A percentile compares a stretch with the other conserved stretches of the same genome.
Evolutionary conservation across 164 flowering plant genomes (phyloP).

Genomic region (Pachysandra terminalis): DNA sequence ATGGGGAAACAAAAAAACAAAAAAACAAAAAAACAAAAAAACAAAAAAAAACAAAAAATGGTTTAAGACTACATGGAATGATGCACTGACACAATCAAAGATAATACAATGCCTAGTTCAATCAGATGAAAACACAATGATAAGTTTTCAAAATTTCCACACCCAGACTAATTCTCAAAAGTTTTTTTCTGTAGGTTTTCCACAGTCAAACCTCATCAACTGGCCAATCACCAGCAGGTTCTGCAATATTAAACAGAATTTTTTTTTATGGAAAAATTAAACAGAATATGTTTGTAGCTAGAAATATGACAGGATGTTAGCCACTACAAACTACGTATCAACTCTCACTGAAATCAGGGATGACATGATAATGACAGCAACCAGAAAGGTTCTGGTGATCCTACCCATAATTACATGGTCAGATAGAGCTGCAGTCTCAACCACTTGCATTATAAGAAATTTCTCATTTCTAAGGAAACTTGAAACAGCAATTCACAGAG

Average conservation of each 20-base stretch:
- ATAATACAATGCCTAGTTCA: no score
- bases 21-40: constrained; percentile 3
- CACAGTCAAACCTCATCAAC: no score
- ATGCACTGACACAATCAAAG: not conserved
- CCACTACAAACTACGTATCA: not conserved
- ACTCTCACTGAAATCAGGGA: not conserved
- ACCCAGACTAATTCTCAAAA: no score
- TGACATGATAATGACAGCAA: not conserved
- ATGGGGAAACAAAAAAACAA: not conserved
- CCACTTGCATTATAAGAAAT: not conserved
- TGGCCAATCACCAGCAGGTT: no score
- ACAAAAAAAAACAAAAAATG: no score
- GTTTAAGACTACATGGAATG: not conserved
- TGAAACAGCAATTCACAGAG: constrained; percentile 5
- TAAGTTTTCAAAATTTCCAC: no score
- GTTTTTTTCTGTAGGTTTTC: no score
- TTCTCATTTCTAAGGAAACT: not conserved
- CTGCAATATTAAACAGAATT: not conserved
- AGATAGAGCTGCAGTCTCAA: not conserved
- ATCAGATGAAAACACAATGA: no score
- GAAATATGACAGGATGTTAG: not conserved
- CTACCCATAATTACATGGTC: not conserved
- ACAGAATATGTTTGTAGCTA: not conserved
- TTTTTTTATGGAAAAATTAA: not conserved
- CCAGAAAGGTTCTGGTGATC: not conserved